A percentile compares a stretch with the other conserved stretches of the same genome.
phyloP scores from a whole-genome alignment of 352 stramenopile species.

The Globisporangium perplexum region DNA sequence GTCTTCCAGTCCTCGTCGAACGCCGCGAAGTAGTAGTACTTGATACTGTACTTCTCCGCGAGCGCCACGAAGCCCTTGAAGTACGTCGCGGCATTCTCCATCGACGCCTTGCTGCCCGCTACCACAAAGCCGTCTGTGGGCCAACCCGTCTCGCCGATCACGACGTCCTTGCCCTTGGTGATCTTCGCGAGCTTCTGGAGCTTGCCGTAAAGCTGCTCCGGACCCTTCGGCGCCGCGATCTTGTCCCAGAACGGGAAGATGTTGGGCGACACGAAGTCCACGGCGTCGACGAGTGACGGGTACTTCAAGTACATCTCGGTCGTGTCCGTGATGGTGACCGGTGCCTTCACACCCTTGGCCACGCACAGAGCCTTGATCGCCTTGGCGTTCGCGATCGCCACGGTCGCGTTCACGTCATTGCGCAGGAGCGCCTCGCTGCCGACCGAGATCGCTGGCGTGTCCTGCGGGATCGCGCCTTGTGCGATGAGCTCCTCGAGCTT shows the following conservation, averaged over 20 bases:
- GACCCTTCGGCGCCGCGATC: constrained; percentile 25
- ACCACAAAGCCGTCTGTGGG: constrained; percentile 27
- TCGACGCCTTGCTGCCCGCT: constrained; percentile 32
- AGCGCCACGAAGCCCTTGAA: constrained; percentile 46
- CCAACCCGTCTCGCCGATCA: constrained; percentile 73
- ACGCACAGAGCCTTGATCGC: constrained; percentile 32
- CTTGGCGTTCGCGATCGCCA: constrained; percentile 35
- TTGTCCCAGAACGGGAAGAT: constrained; percentile 69
- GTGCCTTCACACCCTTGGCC: constrained; percentile 21
- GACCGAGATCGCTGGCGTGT: constrained; percentile 51
- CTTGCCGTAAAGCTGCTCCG: constrained; percentile 31
- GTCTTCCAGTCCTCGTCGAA: constrained; percentile 66
- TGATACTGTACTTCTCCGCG: constrained; percentile 30
- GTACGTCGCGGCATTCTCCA: constrained; percentile 43
- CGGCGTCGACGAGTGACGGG: constrained; percentile 33
- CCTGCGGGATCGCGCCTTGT: constrained; percentile 13
- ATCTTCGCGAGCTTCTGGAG: constrained; percentile 27
- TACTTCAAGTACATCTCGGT: constrained; percentile 51
- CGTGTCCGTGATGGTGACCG: constrained; percentile 64
- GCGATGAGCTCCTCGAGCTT: constrained; percentile 30
- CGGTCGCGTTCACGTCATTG: constrained; percentile 36
- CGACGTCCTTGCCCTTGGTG: constrained; percentile 30
- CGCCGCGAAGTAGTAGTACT: constrained; percentile 69
- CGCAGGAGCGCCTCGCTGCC: constrained; percentile 67
- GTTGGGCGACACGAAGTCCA: constrained; percentile 57